Percentiles rank a stretch among this genome's conserved stretches.
Evolutionary conservation across 2,329 filamentous ascomycete genomes (phyloP).

Genomic region (Paraphaeosphaeria sporulosa): DNA sequence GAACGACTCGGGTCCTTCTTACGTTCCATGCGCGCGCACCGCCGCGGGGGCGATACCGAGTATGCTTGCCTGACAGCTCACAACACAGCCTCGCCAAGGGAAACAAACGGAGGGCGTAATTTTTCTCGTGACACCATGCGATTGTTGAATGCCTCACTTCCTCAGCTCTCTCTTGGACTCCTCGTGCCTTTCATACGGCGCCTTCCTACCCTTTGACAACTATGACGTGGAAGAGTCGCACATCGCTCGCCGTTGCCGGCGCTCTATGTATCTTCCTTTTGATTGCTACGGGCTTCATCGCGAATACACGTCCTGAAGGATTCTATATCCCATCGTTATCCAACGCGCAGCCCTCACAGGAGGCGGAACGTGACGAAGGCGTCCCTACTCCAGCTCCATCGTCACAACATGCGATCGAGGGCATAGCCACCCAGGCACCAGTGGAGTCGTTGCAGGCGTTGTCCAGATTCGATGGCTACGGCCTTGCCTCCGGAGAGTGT

Average conservation of each 20-base stretch:
- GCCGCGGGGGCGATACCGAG: not conserved
- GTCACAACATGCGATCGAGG: not conserved
- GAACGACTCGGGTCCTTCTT: not conserved
- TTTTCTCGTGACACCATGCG: not conserved
- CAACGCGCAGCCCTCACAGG: not conserved
- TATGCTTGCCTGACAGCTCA: not conserved
- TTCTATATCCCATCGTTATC: not conserved
- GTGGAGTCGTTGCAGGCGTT: not conserved
- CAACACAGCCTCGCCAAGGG: not conserved
- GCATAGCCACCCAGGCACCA: not conserved
- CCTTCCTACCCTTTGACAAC: not conserved
- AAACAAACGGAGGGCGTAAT: not conserved
- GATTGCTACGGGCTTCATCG: not conserved
- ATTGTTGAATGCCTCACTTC: not conserved
- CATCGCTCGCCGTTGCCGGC: not conserved
- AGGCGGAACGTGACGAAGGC: not conserved
- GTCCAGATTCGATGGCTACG: constrained; percentile 16
- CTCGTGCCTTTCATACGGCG: not conserved
- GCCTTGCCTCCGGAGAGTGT: constrained; percentile 27
- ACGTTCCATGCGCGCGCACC: not conserved
- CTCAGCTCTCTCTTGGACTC: not conserved
- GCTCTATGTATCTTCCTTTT: not conserved
- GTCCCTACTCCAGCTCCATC: not conserved
- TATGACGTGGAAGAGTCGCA: not conserved
- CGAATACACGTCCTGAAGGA: not conserved